Evolutionary conservation across 352 stramenopile genomes (phyloP).

Genomic region (Aphanomyces astaci): DNA sequence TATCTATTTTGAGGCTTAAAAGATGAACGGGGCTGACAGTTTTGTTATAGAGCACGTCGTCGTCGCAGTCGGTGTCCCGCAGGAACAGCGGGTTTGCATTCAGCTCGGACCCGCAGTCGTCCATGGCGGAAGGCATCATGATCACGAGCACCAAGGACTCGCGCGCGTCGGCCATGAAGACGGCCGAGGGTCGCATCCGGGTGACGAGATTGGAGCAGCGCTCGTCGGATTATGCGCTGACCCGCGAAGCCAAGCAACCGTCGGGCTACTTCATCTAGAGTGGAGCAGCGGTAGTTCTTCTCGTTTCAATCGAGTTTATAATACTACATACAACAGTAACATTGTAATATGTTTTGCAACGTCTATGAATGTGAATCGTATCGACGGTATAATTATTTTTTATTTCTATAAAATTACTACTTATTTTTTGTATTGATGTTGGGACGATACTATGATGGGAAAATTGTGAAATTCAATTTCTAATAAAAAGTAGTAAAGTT

Average conservation of each 20-base stretch:
- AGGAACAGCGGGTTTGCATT: conserved; percentile 66
- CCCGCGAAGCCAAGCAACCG: not conserved
- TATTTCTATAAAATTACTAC: too few relatives aligned
- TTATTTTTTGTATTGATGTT: too few relatives aligned
- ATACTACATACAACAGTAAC: too few relatives aligned
- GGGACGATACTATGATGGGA: too few relatives aligned
- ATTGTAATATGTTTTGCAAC: too few relatives aligned
- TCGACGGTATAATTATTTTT: too few relatives aligned
- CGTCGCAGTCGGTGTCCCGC: conserved; percentile 13
- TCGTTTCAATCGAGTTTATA: too few relatives aligned
- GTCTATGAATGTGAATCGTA: too few relatives aligned
- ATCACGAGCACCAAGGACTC: conserved; percentile 53
- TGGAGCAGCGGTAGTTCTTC: too few relatives aligned
- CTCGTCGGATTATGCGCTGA: conserved; percentile 42
- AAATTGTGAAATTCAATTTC: too few relatives aligned
- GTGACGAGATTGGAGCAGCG: conserved; percentile 69
- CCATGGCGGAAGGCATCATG: conserved; percentile 73
- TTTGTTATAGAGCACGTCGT: conserved; percentile 39
- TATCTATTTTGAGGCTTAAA: not conserved
- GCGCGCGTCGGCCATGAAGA: conserved; percentile 44
- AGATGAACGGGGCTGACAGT: not conserved
- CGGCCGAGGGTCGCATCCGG: conserved; percentile 51
- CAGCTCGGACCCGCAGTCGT: conserved; percentile 73
- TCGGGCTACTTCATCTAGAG: conserved; percentile 10
- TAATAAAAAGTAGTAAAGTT: too few relatives aligned